Conservation (phyloP, 225 moss, liverwort and hornwort genomes). For the Physcomitrellopsis africana region DNA sequence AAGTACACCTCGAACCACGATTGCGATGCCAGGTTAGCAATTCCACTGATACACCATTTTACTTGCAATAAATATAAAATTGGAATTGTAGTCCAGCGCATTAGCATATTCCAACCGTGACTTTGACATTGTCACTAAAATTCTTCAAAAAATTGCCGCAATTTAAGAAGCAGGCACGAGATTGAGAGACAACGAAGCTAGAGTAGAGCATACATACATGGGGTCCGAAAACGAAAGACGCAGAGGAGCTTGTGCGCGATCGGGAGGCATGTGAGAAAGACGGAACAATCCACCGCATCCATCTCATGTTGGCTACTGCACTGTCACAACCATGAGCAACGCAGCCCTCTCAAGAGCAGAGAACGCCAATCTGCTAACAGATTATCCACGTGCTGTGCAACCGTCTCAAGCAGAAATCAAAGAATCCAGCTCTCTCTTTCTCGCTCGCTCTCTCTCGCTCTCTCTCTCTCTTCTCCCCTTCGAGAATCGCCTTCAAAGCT, state of each 20-base stretch:
- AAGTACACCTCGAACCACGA: background rate
- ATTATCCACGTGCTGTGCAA: background rate
- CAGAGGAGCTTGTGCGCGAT: slow-evolving; percentile 27
- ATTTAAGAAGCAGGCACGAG: background rate
- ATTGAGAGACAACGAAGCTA: background rate
- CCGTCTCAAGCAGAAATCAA: too few relatives aligned
- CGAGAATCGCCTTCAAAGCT: background rate
- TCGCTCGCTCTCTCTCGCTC: too few relatives aligned
- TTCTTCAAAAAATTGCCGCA: background rate
- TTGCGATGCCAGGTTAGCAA: slow-evolving; percentile 23
- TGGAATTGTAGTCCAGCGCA: background rate
- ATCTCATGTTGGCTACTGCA: slow-evolving; percentile 52
- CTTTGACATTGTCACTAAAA: background rate
- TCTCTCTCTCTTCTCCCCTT: too few relatives aligned
- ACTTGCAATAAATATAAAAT: background rate
- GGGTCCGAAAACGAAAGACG: slow-evolving; percentile 20
- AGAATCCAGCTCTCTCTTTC: too few relatives aligned
- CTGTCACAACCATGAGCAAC: slow-evolving; percentile 38
- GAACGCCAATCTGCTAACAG: background rate
- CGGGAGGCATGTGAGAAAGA: slow-evolving; percentile 40
- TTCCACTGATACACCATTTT: background rate
- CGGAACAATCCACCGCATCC: slow-evolving; percentile 47
- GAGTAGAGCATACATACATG: slow-evolving; percentile 30
- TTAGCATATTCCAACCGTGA: background rate
- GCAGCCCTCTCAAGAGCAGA: background rate